Evolutionary conservation across 495 filamentous ascomycete genomes (phyloP).

Genomic region (Aspergillus mulundensis): DNA sequence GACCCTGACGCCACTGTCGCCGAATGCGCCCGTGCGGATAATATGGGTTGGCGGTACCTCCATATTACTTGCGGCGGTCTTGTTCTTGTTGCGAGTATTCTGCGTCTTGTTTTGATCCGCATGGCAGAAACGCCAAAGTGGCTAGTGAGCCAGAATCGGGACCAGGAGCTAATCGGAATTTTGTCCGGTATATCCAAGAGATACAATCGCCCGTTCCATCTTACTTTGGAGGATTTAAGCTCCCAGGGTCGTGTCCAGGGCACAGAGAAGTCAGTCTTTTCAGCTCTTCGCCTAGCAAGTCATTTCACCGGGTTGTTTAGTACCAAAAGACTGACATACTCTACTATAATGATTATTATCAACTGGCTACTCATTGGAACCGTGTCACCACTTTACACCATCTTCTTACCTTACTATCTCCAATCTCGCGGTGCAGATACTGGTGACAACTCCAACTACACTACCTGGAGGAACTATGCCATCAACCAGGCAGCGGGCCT

Average conservation of each 20-base stretch:
- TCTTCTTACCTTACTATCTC: conserved; percentile 36
- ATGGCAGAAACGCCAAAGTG: conserved; percentile 30
- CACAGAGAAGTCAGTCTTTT: conserved; percentile 31
- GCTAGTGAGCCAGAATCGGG: conserved; percentile 28
- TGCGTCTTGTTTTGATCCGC: conserved; percentile 23
- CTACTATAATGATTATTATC: conserved; percentile 29
- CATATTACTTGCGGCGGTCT: conserved; percentile 29
- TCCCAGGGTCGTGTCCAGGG: conserved; percentile 24
- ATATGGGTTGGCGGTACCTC: conserved; percentile 35
- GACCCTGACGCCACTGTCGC: conserved; percentile 19
- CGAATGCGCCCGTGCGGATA: conserved; percentile 20
- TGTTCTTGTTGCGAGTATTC: conserved; percentile 22
- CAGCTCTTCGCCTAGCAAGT: conserved; percentile 22
- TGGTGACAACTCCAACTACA: conserved; percentile 25
- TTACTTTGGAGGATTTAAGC: conserved; percentile 25
- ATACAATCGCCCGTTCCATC: conserved; percentile 18
- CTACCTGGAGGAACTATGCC: conserved; percentile 42
- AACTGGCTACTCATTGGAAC: conserved; percentile 40
- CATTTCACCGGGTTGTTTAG: conserved; percentile 29
- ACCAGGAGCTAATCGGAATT: conserved; percentile 21
- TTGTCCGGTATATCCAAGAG: conserved; percentile 20
- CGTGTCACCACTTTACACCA: conserved; percentile 31
- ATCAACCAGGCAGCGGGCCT: conserved; percentile 40
- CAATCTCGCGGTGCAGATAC: conserved; percentile 27
- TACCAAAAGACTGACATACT: conserved; percentile 22